These are phyloP conservation scores for Leishmania arabica DNA, from an alignment of 208 protist species.

Conservation along the genomic window DNA sequence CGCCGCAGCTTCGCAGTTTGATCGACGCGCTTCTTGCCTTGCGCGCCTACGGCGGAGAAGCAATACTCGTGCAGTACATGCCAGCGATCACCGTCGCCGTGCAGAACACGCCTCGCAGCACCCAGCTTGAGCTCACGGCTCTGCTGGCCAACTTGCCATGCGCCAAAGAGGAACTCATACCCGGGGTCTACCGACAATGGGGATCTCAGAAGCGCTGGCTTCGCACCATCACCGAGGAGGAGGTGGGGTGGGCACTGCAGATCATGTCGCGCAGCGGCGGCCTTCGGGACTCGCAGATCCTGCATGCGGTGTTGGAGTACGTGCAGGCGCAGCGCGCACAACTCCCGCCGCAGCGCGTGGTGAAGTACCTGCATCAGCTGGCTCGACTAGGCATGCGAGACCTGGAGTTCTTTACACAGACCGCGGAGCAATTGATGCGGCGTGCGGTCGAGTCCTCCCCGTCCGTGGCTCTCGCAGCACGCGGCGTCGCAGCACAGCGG, in stretches of 20 bases:
- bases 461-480: not conserved
- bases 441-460: slow-evolving; percentile 21
- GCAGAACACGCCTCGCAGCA: slow-evolving; percentile 49
- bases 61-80: slow-evolving; percentile 67
- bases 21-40: slow-evolving; percentile 57
- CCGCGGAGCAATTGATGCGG: slow-evolving; percentile 62
- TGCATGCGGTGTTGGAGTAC: slow-evolving; percentile 65
- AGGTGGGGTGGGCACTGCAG: slow-evolving; percentile 52
- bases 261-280: slow-evolving; percentile 50
- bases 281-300: slow-evolving; percentile 38
- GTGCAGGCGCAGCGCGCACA: slow-evolving; percentile 42
- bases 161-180: slow-evolving; percentile 47
- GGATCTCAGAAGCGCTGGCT: slow-evolving; percentile 49
- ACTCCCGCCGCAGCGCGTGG: slow-evolving; percentile 52
- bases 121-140: slow-evolving; percentile 63
- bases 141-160: slow-evolving; percentile 51
- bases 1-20: slow-evolving; percentile 39
- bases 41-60: slow-evolving; percentile 54
- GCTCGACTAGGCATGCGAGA: slow-evolving; percentile 69
- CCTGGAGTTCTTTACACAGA: slow-evolving; percentile 72
- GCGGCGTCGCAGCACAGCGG: slow-evolving; percentile 1
- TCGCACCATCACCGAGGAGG: slow-evolving; percentile 44
- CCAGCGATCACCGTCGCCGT: slow-evolving; percentile 59
- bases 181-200: slow-evolving; percentile 56
- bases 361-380: slow-evolving; percentile 58